Conservation (phyloP, 768 basidiomycete species). For the Tubosaeta brunneosetosa region DNA sequence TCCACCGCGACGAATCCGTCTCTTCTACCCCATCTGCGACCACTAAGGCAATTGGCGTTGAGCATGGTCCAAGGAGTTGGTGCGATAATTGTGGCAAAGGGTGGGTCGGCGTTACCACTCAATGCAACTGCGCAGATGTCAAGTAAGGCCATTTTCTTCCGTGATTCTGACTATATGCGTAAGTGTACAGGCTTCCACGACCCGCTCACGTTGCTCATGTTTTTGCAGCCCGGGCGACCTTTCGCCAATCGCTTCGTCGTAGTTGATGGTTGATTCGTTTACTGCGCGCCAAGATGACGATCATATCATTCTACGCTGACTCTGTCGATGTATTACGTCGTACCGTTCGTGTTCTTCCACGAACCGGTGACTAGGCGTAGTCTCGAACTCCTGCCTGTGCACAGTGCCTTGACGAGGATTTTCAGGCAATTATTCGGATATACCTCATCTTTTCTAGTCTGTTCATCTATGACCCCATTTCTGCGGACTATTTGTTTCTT, state of each 20-base stretch:
- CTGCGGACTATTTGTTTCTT: conserved; percentile 14
- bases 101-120: conserved; percentile 47
- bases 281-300: conserved; percentile 27
- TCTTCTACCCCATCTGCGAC: conserved; percentile 35
- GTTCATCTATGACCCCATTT: conserved; percentile 5
- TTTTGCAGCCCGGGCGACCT: conserved; percentile 29
- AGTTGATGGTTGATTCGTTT: conserved; percentile 37
- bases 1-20: conserved; percentile 70
- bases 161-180: conserved; percentile 26
- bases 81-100: conserved; percentile 74
- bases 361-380: conserved; percentile 66
- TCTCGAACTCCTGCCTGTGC: conserved; percentile 41
- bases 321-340: conserved; percentile 57
- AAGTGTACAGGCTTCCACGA: conserved; percentile 3
- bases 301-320: conserved; percentile 33
- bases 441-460: conserved; percentile 3
- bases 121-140: conserved; percentile 62
- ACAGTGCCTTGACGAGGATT: conserved; percentile 21
- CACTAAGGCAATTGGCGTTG: conserved; percentile 61
- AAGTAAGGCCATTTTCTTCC: conserved; percentile 41
- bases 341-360: conserved; percentile 50
- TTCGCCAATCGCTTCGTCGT: conserved; percentile 39
- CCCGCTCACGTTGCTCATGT: conserved; percentile 13
- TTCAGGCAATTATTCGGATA: conserved; percentile 18
- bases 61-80: conserved; percentile 59